Evolutionary conservation across 1,284 basidiomycete species (phyloP).

Genomic region (Sporisorium scitamineum): DNA sequence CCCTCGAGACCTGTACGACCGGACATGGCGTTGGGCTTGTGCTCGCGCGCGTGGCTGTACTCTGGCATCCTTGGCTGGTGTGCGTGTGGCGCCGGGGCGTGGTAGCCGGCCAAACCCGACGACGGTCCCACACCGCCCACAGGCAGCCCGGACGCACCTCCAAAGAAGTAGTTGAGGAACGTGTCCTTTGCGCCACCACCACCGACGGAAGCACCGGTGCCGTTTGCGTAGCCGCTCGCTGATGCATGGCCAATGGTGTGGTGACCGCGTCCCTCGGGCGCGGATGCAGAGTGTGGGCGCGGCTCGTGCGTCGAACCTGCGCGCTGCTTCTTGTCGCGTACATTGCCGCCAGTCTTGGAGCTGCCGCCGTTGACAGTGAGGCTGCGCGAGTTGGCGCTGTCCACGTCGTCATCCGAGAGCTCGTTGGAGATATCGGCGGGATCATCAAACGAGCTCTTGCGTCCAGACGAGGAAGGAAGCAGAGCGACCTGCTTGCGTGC

Average conservation of each 20-base stretch:
- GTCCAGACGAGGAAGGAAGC: conserved; percentile 67
- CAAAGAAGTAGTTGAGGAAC: conserved; percentile 69
- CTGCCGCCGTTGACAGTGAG: conserved; percentile 32
- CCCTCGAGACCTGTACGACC: conserved; percentile 78
- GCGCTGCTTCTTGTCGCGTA: conserved; percentile 44
- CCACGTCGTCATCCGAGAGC: conserved; percentile 56
- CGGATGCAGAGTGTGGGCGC: conserved; percentile 47
- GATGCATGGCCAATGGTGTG: conserved; percentile 51
- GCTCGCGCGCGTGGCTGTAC: conserved; percentile 40
- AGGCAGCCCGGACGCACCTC: conserved; percentile 61
- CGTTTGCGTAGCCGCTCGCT: conserved; percentile 21
- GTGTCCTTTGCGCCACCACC: conserved; percentile 56
- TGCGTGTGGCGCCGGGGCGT: conserved; percentile 31
- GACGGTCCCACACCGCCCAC: conserved; percentile 51
- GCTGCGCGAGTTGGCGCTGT: conserved; percentile 37
- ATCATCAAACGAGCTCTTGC: conserved; percentile 58
- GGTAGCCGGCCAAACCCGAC: conserved; percentile 47
- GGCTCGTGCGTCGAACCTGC: conserved; percentile 30
- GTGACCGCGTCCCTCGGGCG: conserved; percentile 26
- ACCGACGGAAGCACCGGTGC: conserved; percentile 9
- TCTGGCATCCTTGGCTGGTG: conserved; percentile 38
- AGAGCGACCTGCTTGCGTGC: conserved; percentile 60
- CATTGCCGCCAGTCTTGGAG: conserved; percentile 37
- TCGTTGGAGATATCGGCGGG: conserved; percentile 46
- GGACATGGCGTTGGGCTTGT: conserved; percentile 70